These are phyloP conservation scores for Salix koriyanagi DNA, from an alignment of 345 rosid genomes.

Conservation along the genomic window DNA sequence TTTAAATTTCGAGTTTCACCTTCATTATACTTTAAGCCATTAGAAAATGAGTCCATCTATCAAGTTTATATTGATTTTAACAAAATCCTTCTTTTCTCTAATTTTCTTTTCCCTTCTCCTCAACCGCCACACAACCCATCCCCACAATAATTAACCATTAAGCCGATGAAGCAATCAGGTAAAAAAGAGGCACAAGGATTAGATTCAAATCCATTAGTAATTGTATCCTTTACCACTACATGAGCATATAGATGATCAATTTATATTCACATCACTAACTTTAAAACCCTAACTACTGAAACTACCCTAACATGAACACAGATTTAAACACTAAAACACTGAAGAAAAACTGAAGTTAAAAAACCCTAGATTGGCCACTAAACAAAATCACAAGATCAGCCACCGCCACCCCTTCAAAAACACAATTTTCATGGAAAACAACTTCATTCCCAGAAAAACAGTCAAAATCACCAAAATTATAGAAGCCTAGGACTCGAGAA, in stretches of 20 bases:
- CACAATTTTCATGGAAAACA: not conserved
- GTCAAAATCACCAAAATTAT: not conserved
- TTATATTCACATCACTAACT: slow-evolving; percentile 14
- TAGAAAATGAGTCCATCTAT: too few species aligned
- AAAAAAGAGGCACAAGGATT: not conserved
- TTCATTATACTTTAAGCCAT: too few species aligned
- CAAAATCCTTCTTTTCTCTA: too few species aligned
- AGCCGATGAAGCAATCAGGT: not conserved
- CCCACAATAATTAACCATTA: not conserved
- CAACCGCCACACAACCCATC: not conserved
- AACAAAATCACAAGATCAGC: not conserved
- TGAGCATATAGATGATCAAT: not conserved
- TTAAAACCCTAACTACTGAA: not conserved
- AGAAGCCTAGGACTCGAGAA: not conserved
- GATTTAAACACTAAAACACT: not conserved
- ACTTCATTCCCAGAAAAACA: not conserved
- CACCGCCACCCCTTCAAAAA: not conserved
- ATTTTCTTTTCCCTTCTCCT: too few species aligned
- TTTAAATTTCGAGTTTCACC: too few species aligned
- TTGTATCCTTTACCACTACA: not conserved
- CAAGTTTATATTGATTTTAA: too few species aligned
- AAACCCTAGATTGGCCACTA: not conserved
- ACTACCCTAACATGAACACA: not conserved
- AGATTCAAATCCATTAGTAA: not conserved
- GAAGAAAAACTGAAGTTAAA: not conserved